Conservation (phyloP, 352 stramenopile genomes). For the Stephanocyclus meneghinianus region DNA sequence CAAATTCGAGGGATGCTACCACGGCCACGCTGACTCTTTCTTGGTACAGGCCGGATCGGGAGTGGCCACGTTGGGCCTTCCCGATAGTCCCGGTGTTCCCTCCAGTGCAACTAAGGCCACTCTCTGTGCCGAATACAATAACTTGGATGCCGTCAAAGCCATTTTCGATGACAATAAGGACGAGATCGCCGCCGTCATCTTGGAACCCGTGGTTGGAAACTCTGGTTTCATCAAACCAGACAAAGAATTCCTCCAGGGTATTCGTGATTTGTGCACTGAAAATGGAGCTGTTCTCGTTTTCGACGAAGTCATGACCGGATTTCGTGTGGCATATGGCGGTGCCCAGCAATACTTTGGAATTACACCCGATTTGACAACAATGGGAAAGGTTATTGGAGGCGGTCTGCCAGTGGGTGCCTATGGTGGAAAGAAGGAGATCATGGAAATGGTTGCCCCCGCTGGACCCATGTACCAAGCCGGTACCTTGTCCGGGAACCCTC, state of each 20-base stretch:
- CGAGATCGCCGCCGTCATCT: slow-evolving; percentile 85
- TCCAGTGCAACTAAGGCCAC: slow-evolving; percentile 83
- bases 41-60: slow-evolving; percentile 87
- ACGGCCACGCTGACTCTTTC: slow-evolving; percentile 88
- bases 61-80: slow-evolving; percentile 84
- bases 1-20: slow-evolving; percentile 90
- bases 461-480: slow-evolving; percentile 89
- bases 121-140: slow-evolving; percentile 87
- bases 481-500: slow-evolving; percentile 86
- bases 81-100: slow-evolving; percentile 85
- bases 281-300: slow-evolving; percentile 86
- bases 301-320: slow-evolving; percentile 90
- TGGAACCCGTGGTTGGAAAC: slow-evolving; percentile 88
- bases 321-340: slow-evolving; percentile 86
- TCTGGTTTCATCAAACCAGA: slow-evolving; percentile 87
- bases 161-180: slow-evolving; percentile 85
- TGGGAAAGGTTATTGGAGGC: slow-evolving; percentile 88
- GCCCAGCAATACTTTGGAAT: slow-evolving; percentile 87
- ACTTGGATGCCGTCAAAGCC: slow-evolving; percentile 84
- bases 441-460: slow-evolving; percentile 86
- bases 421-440: slow-evolving; percentile 87
- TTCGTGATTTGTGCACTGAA: slow-evolving; percentile 82
- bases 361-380: slow-evolving; percentile 87
- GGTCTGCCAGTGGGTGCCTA: slow-evolving; percentile 84
- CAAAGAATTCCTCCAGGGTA: slow-evolving; percentile 84